These are phyloP conservation scores for Ascocoryne sarcoides DNA, from an alignment of 2,329 filamentous ascomycete species.

Conservation along the genomic window DNA sequence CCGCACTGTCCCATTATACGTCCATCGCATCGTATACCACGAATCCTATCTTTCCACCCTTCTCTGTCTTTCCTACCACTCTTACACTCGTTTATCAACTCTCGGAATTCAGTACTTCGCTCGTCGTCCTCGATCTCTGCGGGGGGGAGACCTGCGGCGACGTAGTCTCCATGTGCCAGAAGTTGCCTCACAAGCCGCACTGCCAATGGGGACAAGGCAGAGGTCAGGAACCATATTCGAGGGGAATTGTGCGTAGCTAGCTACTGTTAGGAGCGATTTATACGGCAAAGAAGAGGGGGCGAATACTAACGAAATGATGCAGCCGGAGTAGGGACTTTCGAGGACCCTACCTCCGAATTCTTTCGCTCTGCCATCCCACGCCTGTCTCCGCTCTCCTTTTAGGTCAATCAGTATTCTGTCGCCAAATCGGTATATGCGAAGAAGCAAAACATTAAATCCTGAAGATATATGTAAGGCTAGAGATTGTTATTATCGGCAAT, in stretches of 20 bases:
- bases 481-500: too few species aligned
- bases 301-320: slow-evolving; percentile 24
- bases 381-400: slow-evolving; percentile 3
- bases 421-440: not conserved
- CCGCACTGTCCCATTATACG: slow-evolving; percentile 32
- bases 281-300: not conserved
- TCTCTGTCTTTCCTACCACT: slow-evolving; percentile 55
- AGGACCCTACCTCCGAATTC: slow-evolving; percentile 35
- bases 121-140: slow-evolving; percentile 69
- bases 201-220: slow-evolving; percentile 74
- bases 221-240: slow-evolving; percentile 87
- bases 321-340: slow-evolving; percentile 21
- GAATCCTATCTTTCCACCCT: slow-evolving; percentile 73
- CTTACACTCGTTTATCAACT: slow-evolving; percentile 64
- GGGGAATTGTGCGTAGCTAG: slow-evolving; percentile 58
- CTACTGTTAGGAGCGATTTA: slow-evolving; percentile 7
- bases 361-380: slow-evolving; percentile 38
- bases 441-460: not conserved
- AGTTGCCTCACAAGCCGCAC: slow-evolving; percentile 74
- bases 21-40: slow-evolving; percentile 55
- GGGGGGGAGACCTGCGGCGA: slow-evolving; percentile 74
- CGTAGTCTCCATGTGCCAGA: slow-evolving; percentile 84
- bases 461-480: too few species aligned
- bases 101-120: slow-evolving; percentile 70
- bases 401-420: slow-evolving; percentile 1